A percentile compares a stretch with the other conserved stretches of the same genome.
These are phyloP conservation scores for Dothistroma pini DNA, from an alignment of 2,329 filamentous ascomycete genomes.

Conservation along the genomic window DNA sequence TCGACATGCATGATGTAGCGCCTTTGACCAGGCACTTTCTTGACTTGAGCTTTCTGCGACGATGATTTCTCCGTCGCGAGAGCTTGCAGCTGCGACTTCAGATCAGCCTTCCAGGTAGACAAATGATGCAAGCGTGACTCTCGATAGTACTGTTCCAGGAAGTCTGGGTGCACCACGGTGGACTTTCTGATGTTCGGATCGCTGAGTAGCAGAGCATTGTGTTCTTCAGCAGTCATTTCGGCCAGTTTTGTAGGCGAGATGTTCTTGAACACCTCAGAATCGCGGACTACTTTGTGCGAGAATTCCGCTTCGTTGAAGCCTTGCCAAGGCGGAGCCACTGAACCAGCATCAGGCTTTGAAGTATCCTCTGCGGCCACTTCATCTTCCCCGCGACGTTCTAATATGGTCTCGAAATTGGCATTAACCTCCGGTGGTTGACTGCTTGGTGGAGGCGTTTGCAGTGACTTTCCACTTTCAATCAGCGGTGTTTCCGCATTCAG, in stretches of 20 bases:
- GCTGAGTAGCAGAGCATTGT: slow-evolving; percentile 78
- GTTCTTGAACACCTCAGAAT: slow-evolving; percentile 29
- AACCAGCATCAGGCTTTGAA: not conserved
- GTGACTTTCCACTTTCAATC: not conserved
- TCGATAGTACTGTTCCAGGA: slow-evolving; percentile 90
- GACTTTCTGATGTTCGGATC: slow-evolving; percentile 85
- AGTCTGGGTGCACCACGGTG: slow-evolving; percentile 87
- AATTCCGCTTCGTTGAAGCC: slow-evolving; percentile 35
- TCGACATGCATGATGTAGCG: slow-evolving; percentile 93
- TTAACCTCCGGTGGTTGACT: slow-evolving; percentile 11
- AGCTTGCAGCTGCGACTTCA: slow-evolving; percentile 84
- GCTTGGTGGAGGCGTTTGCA: slow-evolving; percentile 21
- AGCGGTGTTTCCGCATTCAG: not conserved
- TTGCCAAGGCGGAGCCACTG: slow-evolving; percentile 24
- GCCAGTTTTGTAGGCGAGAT: slow-evolving; percentile 36
- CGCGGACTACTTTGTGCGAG: slow-evolving; percentile 31
- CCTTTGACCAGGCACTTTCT: slow-evolving; percentile 60
- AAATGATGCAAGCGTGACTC: slow-evolving; percentile 93
- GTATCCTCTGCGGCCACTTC: not conserved
- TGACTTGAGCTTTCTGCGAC: slow-evolving; percentile 49
- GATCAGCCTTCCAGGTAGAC: slow-evolving; percentile 91
- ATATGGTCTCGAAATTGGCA: not conserved
- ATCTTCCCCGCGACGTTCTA: not conserved
- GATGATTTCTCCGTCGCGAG: slow-evolving; percentile 66
- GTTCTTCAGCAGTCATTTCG: slow-evolving; percentile 78